phyloP scores from a whole-genome alignment of 2,329 filamentous ascomycete genomes.

The Penicillium sp. region DNA sequence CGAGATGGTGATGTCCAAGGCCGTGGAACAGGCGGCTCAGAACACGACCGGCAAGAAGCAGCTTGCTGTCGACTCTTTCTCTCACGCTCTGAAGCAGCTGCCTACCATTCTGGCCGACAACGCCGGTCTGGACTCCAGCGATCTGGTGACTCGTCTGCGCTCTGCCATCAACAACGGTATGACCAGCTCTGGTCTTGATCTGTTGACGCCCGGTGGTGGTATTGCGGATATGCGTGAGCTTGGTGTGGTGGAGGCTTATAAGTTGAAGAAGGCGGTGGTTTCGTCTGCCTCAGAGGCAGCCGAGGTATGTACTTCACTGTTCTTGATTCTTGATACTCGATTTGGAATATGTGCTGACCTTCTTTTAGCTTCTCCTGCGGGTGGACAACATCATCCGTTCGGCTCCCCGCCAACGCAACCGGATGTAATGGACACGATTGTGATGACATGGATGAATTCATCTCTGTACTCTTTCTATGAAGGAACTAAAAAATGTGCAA shows the following conservation, averaged over 20 bases:
- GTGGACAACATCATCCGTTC: conserved; percentile 98
- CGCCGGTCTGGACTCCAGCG: conserved; percentile 90
- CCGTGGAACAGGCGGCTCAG: conserved; percentile 87
- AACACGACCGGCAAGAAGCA: conserved; percentile 97
- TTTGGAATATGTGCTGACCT: conserved; percentile 15
- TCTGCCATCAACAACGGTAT: conserved; percentile 94
- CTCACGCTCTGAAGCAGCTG: conserved; percentile 82
- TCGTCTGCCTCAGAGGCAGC: conserved; percentile 94
- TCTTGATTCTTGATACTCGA: background rate
- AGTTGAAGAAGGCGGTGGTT: conserved; percentile 97
- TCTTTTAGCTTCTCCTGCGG: conserved; percentile 70
- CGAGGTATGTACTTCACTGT: conserved; percentile 64
- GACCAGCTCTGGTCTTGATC: conserved; percentile 85
- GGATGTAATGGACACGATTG: conserved; percentile 55
- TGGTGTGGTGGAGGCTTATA: conserved; percentile 96
- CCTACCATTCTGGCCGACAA: conserved; percentile 98
- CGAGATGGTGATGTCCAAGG: conserved; percentile 99
- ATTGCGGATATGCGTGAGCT: conserved; percentile 94
- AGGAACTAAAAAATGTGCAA: conserved; percentile 16
- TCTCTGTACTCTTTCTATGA: conserved; percentile 14
- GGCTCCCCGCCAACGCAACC: conserved; percentile 77
- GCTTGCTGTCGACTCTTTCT: conserved; percentile 86
- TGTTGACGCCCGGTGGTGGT: conserved; percentile 84
- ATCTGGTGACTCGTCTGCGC: conserved; percentile 84
- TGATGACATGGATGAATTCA: conserved; percentile 21